Evolutionary conservation across 306 rosid species (phyloP), one percentile per base, ranked within the genome.

Genomic region (Hippophae rhamnoides): DNA sequence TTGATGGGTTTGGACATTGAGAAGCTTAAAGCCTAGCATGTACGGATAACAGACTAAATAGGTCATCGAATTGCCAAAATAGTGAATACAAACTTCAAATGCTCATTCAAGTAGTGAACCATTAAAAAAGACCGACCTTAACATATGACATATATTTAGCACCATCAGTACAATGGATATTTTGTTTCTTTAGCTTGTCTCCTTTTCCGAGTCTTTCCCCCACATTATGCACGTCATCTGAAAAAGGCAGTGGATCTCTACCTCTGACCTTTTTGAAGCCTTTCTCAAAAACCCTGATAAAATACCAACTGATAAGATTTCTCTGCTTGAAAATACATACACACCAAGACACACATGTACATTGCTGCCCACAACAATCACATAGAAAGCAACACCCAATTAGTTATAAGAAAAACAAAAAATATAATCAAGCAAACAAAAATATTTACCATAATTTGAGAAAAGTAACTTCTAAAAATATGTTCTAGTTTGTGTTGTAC

Each of bases 111-210:
- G 41, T 53, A 61, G 43, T 23, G 40, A 61, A 43, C 3, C 53
- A 55, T 8, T 14, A 42, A 71, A 63, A 52, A 48, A 69, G 50
- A 77, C 65, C 82, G 66, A 92, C 96, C 99, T 88, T 92, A 80
- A 88, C 76, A 80, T 82, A 92, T 63, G 99, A 92, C 96, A 92
- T 92, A 65, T 92, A 92, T 67, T 78, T 82, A 68, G 84, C 80
- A 63, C 93, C 83, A 49, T 88, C 93, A 18, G 69, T 83, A 54
- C 76, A 72, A 67, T 63, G 76, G 50, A 63, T 72, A 69, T 71
- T 75, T 31, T 60, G 85, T 68, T 75, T 74, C 27, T 52, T 79
- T 46, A 63, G 64, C 72, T 76, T 82, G 69, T 83, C 95, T 69
- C 80, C 95, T 69, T 65, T 80, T 69, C 63, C 76, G 41, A 72